Evolutionary conservation across 2,329 filamentous ascomycete genomes (phyloP).

Genomic region (Alternaria conjuncta): DNA sequence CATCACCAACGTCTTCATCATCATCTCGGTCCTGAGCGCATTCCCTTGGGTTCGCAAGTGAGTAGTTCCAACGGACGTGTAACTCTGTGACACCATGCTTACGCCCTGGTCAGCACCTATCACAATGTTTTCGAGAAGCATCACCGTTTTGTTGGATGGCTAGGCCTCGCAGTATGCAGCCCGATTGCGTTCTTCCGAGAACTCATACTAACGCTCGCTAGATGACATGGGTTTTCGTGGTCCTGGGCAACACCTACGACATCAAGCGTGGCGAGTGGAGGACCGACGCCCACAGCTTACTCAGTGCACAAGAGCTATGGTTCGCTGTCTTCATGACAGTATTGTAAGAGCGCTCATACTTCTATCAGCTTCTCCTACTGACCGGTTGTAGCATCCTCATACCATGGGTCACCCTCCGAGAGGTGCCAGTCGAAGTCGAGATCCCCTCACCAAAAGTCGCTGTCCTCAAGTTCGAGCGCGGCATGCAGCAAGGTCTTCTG

Average conservation of each 20-base stretch:
- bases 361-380: slow-evolving; percentile 1
- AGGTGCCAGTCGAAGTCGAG: slow-evolving; percentile 43
- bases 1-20: slow-evolving; percentile 44
- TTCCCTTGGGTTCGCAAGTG: slow-evolving; percentile 48
- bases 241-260: slow-evolving; percentile 44
- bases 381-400: slow-evolving; percentile 33
- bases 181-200: too few species aligned
- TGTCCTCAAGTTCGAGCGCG: slow-evolving; percentile 41
- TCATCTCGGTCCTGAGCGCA: slow-evolving; percentile 44
- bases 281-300: slow-evolving; percentile 31
- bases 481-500: slow-evolving; percentile 46
- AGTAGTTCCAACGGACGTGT: slow-evolving; percentile 9
- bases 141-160: slow-evolving; percentile 45
- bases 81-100: slow-evolving; percentile 12
- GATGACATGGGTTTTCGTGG: slow-evolving; percentile 46
- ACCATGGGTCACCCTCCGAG: slow-evolving; percentile 45
- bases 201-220: slow-evolving; percentile 16
- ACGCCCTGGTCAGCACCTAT: slow-evolving; percentile 33
- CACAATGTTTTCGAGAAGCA: slow-evolving; percentile 47
- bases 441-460: slow-evolving; percentile 47
- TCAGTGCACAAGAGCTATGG: slow-evolving; percentile 45
- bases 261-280: slow-evolving; percentile 43
- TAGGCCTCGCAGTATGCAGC: slow-evolving; percentile 41
- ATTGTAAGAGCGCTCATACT: slow-evolving; percentile 28
- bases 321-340: slow-evolving; percentile 47